Base-by-base conservation (phyloP, 2,329 filamentous ascomycete species). In the Sporothrix dimorphospora region DNA sequence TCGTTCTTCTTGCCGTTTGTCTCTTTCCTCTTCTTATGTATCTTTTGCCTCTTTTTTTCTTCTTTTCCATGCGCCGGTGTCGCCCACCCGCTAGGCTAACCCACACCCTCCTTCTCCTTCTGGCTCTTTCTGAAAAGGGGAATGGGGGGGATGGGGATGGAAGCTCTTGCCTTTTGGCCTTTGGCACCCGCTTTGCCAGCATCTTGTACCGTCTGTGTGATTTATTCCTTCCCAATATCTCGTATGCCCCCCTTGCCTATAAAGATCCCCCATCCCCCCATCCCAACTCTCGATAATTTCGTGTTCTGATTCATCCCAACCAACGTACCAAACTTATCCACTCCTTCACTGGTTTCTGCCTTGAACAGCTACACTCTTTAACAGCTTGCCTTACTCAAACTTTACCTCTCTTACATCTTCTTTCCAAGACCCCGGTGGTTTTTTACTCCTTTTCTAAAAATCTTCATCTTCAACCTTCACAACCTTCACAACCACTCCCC, bases 401-500 rank as follows among this genome's bases (percentile, higher is more conserved):
- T 69, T n/a, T 21, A 14, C 49, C 34, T 42, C 14, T 24, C 24
- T 38, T 55, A 42, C 63, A 42, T 30, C 9, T n/a, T n/a, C n/a
- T n/a, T 38, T 61, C 30, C 9, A 42, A 45, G 14, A 66, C 69
- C 69, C 69, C 14, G 69, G 57, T 55, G 69, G 69, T 30, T 38
- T 42, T 40, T 42, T 49, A 45, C 40, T 11, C 47, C n/a, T n/a
- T n/a, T n/a, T n/a, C n/a, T n/a, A 49, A 19, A 19, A n/a, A 40
- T 63, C 57, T 49, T 66, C 38, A 42, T n/a, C n/a, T 27, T 2
- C 38, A 40, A 53, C 19, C 11, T 19, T 49, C 65, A 67, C 12
- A 24, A 24, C 21, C 14, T 40, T 59, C 9, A n/a, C 49, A 42
- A 45, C 59, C 34, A 14, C 51, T 3, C 53, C 4, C 3, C 27